Evolutionary conservation across 257 asterid genomes (phyloP).

Genomic region (Cynanchum wilfordii): DNA sequence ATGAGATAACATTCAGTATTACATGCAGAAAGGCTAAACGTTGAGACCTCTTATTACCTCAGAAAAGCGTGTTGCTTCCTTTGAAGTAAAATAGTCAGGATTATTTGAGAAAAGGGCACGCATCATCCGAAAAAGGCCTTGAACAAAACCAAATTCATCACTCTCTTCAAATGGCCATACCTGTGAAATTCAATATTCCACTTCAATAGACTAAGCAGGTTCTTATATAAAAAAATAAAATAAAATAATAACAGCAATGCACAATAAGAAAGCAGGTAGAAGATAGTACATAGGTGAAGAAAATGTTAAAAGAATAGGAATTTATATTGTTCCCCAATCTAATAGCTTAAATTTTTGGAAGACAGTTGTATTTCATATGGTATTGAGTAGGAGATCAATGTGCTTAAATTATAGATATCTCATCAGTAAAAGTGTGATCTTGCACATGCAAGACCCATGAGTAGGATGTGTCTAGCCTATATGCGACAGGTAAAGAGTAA

Average conservation of each 20-base stretch:
- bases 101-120: conserved; percentile 58
- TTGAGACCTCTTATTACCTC: conserved; percentile 46
- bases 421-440: not conserved
- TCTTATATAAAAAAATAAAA: not conserved
- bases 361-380: not conserved
- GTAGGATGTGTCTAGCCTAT: not conserved
- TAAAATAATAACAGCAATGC: not conserved
- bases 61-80: conserved; percentile 35
- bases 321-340: not conserved
- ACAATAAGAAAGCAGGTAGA: not conserved
- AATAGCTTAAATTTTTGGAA: not conserved
- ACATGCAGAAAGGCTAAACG: conserved; percentile 4
- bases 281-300: not conserved
- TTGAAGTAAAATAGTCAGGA: conserved; percentile 49
- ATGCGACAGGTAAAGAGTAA: not conserved
- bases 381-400: not conserved
- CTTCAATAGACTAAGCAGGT: not conserved
- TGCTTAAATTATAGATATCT: not conserved
- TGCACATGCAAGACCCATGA: not conserved
- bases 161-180: conserved; percentile 97
- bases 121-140: conserved; percentile 84
- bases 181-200: conserved; percentile 25
- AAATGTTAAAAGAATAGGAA: not conserved
- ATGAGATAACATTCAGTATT: not conserved
- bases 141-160: conserved; percentile 78